Evolutionary conservation across 805 yeast species (phyloP).

Genomic region (Spathaspora girioi): DNA sequence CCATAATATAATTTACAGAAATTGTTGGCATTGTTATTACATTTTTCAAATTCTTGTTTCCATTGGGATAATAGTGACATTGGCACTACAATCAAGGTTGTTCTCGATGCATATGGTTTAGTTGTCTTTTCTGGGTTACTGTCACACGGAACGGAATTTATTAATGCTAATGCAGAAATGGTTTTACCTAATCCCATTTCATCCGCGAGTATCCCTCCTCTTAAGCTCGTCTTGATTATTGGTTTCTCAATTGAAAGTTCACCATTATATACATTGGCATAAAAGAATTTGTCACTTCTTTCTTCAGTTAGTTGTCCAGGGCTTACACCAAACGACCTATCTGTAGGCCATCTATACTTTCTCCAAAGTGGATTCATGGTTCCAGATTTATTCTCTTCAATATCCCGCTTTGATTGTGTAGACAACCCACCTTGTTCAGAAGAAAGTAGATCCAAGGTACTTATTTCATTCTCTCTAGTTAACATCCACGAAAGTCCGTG

Average conservation of each 20-base stretch:
- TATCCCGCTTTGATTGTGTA: slow-evolving; percentile 22
- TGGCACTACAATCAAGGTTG: slow-evolving; percentile 82
- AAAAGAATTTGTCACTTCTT: slow-evolving; percentile 42
- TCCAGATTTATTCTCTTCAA: slow-evolving; percentile 39
- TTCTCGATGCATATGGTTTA: slow-evolving; percentile 54
- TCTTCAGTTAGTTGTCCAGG: slow-evolving; percentile 1
- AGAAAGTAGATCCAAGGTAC: slow-evolving; percentile 31
- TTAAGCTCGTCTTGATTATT: slow-evolving; percentile 50
- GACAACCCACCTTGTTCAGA: slow-evolving; percentile 17
- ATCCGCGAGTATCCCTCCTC: slow-evolving; percentile 90
- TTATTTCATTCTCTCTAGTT: slow-evolving; percentile 65
- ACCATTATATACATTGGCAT: slow-evolving; percentile 77
- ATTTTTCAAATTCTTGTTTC: slow-evolving; percentile 72
- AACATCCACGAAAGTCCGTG: slow-evolving; percentile 90
- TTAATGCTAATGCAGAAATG: slow-evolving; percentile 71
- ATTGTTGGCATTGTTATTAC: slow-evolving; percentile 43
- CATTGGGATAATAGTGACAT: slow-evolving; percentile 91
- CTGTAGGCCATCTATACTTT: slow-evolving; percentile 66
- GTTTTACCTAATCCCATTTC: slow-evolving; percentile 98
- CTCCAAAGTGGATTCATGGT: slow-evolving; percentile 85
- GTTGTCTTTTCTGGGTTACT: slow-evolving; percentile 7
- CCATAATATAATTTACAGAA: slow-evolving; percentile 74
- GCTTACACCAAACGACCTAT: neutral
- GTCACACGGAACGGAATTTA: slow-evolving; percentile 64
- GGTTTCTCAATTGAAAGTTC: slow-evolving; percentile 72